Conservation (phyloP, 495 filamentous ascomycete genomes). For the Daldinia grandis region DNA sequence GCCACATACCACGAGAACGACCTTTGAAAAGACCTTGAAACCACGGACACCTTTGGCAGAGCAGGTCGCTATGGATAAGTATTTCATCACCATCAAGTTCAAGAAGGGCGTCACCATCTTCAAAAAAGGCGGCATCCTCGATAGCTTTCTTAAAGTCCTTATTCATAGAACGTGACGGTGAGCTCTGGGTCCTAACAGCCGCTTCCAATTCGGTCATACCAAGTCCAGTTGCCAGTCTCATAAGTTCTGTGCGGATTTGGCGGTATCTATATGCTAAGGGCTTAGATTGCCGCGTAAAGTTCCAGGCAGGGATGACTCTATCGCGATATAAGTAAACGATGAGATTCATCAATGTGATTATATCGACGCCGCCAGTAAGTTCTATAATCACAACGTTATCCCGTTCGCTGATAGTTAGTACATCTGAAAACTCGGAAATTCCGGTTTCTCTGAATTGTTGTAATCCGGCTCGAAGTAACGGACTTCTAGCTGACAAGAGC, state of each 20-base stretch:
- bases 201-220: slow-evolving; percentile 74
- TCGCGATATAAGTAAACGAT: slow-evolving; percentile 85
- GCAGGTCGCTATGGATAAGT: slow-evolving; percentile 74
- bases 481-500: slow-evolving; percentile 76
- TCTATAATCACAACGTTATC: slow-evolving; percentile 62
- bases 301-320: slow-evolving; percentile 83
- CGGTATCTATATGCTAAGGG: slow-evolving; percentile 74
- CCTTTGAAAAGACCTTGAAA: slow-evolving; percentile 90
- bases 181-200: slow-evolving; percentile 75
- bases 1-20: slow-evolving; percentile 82
- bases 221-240: slow-evolving; percentile 75
- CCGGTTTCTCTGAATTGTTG: slow-evolving; percentile 57
- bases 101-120: slow-evolving; percentile 76
- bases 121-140: slow-evolving; percentile 71
- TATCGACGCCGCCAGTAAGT: slow-evolving; percentile 70
- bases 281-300: slow-evolving; percentile 68
- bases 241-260: slow-evolving; percentile 80
- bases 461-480: slow-evolving; percentile 70
- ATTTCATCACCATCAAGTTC: slow-evolving; percentile 74
- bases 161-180: slow-evolving; percentile 68
- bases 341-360: slow-evolving; percentile 79
- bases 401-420: slow-evolving; percentile 65
- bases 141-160: slow-evolving; percentile 73
- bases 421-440: slow-evolving; percentile 53
- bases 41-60: slow-evolving; percentile 90